Conservation (phyloP, 2,329 filamentous ascomycete genomes). For the Mollisiaceae sp. region DNA sequence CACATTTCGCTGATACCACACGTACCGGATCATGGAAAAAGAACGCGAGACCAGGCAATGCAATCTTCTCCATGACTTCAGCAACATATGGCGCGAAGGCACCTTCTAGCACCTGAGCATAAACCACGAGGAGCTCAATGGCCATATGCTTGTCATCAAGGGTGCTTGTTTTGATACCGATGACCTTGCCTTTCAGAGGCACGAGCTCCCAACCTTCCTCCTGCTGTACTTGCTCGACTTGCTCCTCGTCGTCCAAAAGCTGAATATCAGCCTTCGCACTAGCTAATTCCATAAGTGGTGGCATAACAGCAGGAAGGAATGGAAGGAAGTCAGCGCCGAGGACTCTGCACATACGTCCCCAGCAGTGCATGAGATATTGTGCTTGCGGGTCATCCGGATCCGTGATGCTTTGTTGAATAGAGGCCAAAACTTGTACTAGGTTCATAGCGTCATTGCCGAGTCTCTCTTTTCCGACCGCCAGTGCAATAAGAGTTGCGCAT, state of each 20-base stretch:
- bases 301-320: constrained; percentile 92
- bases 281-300: constrained; percentile 86
- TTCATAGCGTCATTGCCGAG: constrained; percentile 87
- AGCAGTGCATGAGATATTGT: constrained; percentile 97
- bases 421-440: constrained; percentile 84
- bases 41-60: constrained; percentile 90
- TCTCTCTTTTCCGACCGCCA: constrained; percentile 92
- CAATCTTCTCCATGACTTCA: constrained; percentile 96
- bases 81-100: constrained; percentile 90
- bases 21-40: constrained; percentile 99
- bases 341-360: constrained; percentile 98
- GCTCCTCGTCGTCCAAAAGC: constrained; percentile 91
- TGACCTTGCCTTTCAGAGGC: constrained; percentile 95
- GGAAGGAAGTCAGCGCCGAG: constrained; percentile 89
- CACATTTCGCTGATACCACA: constrained; percentile 91
- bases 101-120: constrained; percentile 92
- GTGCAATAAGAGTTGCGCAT: constrained; percentile 92
- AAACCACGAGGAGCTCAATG: constrained; percentile 97
- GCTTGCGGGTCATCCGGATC: constrained; percentile 95
- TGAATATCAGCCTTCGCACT: constrained; percentile 97
- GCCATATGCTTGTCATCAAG: constrained; percentile 99
- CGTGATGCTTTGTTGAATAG: constrained; percentile 83
- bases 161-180: constrained; percentile 95
- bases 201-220: constrained; percentile 98
- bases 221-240: constrained; percentile 88